phyloP scores from a whole-genome alignment of 2,329 filamentous ascomycete genomes.

The Penicillium sp. region DNA sequence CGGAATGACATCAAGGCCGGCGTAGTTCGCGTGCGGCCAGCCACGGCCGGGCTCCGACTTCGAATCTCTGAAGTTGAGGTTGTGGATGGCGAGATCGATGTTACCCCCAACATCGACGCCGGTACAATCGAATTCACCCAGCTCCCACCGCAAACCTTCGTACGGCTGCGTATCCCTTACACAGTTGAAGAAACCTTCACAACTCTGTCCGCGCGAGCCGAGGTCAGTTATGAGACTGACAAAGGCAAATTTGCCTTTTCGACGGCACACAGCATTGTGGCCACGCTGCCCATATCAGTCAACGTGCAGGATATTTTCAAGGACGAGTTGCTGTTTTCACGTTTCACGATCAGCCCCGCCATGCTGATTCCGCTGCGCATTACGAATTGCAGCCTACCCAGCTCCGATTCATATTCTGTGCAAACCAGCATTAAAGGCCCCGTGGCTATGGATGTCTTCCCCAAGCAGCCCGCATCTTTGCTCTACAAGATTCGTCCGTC shows the following conservation, averaged over 20 bases:
- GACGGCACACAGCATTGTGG: slow-evolving; percentile 67
- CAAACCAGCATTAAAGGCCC: slow-evolving; percentile 55
- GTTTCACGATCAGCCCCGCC: slow-evolving; percentile 87
- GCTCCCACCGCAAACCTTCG: slow-evolving; percentile 39
- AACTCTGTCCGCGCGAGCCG: slow-evolving; percentile 75
- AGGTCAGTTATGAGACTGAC: slow-evolving; percentile 74
- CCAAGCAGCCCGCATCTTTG: slow-evolving; percentile 79
- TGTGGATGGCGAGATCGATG: slow-evolving; percentile 49
- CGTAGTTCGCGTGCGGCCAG: slow-evolving; percentile 61
- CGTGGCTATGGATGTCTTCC: slow-evolving; percentile 69
- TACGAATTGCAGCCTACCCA: slow-evolving; percentile 71
- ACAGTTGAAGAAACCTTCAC: slow-evolving; percentile 78
- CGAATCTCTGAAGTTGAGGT: slow-evolving; percentile 58
- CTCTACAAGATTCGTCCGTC: slow-evolving; percentile 72
- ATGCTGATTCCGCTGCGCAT: slow-evolving; percentile 76
- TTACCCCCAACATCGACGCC: slow-evolving; percentile 52
- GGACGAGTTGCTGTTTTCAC: slow-evolving; percentile 77
- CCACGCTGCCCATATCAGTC: slow-evolving; percentile 83
- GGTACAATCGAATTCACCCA: slow-evolving; percentile 54
- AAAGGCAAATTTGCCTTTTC: slow-evolving; percentile 70
- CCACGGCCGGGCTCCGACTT: slow-evolving; percentile 65
- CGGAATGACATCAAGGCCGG: slow-evolving; percentile 68
- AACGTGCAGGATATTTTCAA: slow-evolving; percentile 98
- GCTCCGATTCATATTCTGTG: slow-evolving; percentile 68
- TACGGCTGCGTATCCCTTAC: slow-evolving; percentile 72